phyloP scores from a whole-genome alignment of 352 stramenopile species.

The Phytopythium delawarense region DNA sequence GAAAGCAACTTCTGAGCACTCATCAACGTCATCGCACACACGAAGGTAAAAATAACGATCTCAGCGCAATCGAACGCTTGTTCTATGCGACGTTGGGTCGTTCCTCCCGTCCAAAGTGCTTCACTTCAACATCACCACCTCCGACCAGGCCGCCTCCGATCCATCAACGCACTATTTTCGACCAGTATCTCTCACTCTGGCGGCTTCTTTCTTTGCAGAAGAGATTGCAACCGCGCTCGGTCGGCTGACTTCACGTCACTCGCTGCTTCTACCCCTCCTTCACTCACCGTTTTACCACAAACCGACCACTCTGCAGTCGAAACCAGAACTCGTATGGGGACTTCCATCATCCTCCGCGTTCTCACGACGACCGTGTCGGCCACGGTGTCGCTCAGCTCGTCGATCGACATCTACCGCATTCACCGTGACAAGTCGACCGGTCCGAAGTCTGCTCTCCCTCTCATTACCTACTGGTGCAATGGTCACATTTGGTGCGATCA shows the following conservation, averaged over 20 bases:
- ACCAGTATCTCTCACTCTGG: background rate
- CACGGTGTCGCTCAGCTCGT: slow-evolving; percentile 17
- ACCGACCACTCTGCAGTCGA: background rate
- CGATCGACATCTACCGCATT: slow-evolving; percentile 24
- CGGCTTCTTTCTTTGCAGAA: background rate
- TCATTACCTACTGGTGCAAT: slow-evolving; percentile 22
- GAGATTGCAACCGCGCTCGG: no score
- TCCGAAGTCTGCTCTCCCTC: slow-evolving; percentile 16
- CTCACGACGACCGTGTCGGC: slow-evolving; percentile 18
- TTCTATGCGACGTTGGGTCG: background rate
- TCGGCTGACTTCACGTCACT: background rate
- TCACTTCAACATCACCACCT: background rate
- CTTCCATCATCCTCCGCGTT: slow-evolving; percentile 12
- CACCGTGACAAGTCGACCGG: slow-evolving; percentile 22
- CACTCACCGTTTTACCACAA: background rate
- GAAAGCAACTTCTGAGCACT: no score
- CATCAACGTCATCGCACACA: no score
- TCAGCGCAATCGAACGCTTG: background rate
- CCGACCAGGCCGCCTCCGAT: background rate
- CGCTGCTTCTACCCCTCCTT: background rate
- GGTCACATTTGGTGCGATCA: slow-evolving; percentile 21
- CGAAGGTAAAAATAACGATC: background rate
- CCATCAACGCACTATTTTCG: background rate
- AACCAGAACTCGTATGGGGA: background rate
- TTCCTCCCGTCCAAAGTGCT: background rate